Conservation (phyloP, 768 basidiomycete genomes). For the Lactarius psammicola region DNA sequence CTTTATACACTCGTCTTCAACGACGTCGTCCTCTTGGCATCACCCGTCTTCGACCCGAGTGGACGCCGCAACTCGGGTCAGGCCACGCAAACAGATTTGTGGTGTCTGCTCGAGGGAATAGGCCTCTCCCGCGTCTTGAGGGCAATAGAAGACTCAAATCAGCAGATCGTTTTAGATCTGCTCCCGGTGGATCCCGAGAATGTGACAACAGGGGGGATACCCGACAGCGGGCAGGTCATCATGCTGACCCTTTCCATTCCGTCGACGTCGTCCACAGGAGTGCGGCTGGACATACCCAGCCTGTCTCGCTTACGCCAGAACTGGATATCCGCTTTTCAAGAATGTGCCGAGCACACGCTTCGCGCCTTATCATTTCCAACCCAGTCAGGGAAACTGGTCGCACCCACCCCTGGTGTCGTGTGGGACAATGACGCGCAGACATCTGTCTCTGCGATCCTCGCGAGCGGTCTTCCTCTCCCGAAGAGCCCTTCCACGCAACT, state of each 20-base stretch:
- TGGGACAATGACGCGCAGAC: slow-evolving; percentile 36
- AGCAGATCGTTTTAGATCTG: slow-evolving; percentile 46
- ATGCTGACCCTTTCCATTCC: slow-evolving; percentile 39
- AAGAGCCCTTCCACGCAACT: slow-evolving; percentile 71
- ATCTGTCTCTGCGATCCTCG: slow-evolving; percentile 42
- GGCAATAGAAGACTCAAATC: slow-evolving; percentile 40
- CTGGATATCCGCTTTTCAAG: slow-evolving; percentile 56
- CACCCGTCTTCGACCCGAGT: slow-evolving; percentile 31
- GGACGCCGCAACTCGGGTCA: slow-evolving; percentile 29
- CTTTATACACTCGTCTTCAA: slow-evolving; percentile 53
- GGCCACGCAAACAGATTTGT: slow-evolving; percentile 31
- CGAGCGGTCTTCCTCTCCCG: slow-evolving; percentile 55
- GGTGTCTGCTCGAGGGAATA: slow-evolving; percentile 47
- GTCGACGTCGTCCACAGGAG: slow-evolving; percentile 32
- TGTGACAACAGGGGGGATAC: slow-evolving; percentile 40
- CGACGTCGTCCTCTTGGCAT: slow-evolving; percentile 64
- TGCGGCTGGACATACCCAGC: slow-evolving; percentile 36
- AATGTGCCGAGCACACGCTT: slow-evolving; percentile 50
- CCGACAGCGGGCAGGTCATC: slow-evolving; percentile 37
- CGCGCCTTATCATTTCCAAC: slow-evolving; percentile 44
- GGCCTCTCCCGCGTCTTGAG: slow-evolving; percentile 51
- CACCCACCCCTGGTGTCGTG: slow-evolving; percentile 33
- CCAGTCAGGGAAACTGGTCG: slow-evolving; percentile 34
- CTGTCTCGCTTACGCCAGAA: slow-evolving; percentile 33
- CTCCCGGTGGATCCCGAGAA: slow-evolving; percentile 46